A percentile compares a stretch with the other conserved stretches of the same genome.
phyloP scores from a whole-genome alignment of 257 asterid species.

The Scutellaria minor region DNA sequence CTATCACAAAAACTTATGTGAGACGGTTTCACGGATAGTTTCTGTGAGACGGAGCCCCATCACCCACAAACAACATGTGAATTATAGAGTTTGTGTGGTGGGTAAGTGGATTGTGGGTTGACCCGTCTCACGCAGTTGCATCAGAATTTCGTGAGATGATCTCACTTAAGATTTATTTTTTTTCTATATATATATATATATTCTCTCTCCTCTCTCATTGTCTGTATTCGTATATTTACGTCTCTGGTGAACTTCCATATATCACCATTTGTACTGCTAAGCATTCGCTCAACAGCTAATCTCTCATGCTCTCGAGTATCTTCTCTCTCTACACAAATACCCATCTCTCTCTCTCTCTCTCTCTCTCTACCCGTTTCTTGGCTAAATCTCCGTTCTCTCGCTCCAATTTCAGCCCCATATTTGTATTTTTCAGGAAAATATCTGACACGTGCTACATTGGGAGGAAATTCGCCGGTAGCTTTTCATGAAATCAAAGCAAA shows the following conservation, averaged over 20 bases:
- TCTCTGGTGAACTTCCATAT: constrained; percentile 1
- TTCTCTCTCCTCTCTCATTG: too few species aligned
- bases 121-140: too few species aligned
- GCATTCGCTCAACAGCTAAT: constrained; percentile 29
- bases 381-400: constrained; percentile 30
- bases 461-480: constrained; percentile 15
- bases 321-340: not conserved
- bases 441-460: constrained; percentile 26
- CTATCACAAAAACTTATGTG: too few species aligned
- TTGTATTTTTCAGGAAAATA: constrained; percentile 14
- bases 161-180: too few species aligned
- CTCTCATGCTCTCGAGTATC: not conserved
- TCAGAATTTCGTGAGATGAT: too few species aligned
- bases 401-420: constrained; percentile 34
- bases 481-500: constrained; percentile 26
- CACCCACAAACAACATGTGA: too few species aligned
- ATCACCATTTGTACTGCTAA: constrained; percentile 3
- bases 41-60: too few species aligned
- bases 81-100: too few species aligned
- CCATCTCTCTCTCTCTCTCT: constrained; percentile 7
- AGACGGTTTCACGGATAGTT: too few species aligned
- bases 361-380: constrained; percentile 24
- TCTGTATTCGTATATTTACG: too few species aligned
- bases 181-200: too few species aligned
- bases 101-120: too few species aligned